A percentile compares a stretch with the other conserved stretches of the same genome.
phyloP scores from a whole-genome alignment of 805 yeast genomes.

The Starmerella potacharoeniae region DNA sequence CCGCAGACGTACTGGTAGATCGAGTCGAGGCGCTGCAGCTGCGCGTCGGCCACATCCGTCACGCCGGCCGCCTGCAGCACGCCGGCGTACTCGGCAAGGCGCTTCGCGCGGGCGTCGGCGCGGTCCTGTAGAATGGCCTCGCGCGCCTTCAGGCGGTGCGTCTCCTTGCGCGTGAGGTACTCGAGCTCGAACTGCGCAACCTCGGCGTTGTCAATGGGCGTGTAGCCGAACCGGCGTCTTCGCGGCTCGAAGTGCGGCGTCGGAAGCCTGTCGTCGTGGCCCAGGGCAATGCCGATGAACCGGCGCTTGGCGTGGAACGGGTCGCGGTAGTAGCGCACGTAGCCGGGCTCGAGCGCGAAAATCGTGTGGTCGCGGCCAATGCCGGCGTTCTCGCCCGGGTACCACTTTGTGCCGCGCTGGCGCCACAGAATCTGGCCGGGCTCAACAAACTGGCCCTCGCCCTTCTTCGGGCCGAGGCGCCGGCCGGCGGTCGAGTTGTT shows the following conservation, averaged over 20 bases:
- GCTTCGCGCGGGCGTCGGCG: conserved; percentile 31
- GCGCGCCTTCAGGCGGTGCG: conserved; percentile 43
- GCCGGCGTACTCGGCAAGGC: conserved; percentile 27
- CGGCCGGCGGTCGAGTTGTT: conserved; percentile 93
- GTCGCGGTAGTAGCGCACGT: conserved; percentile 78
- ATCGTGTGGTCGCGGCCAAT: conserved; percentile 93
- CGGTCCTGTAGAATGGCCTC: conserved; percentile 34
- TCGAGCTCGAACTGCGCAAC: conserved; percentile 49
- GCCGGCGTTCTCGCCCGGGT: conserved; percentile 76
- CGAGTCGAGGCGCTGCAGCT: conserved; percentile 41
- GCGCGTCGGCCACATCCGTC: conserved; percentile 23
- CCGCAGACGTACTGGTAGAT: conserved; percentile 45
- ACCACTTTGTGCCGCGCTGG: conserved; percentile 90
- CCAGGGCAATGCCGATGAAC: conserved; percentile 78
- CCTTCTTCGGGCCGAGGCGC: conserved; percentile 79
- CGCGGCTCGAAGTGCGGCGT: conserved; percentile 87
- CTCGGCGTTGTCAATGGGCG: conserved; percentile 38
- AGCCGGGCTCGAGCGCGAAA: conserved; percentile 85
- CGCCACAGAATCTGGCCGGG: conserved; percentile 83
- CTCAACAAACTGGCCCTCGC: conserved; percentile 64
- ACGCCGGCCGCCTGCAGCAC: conserved; percentile 27
- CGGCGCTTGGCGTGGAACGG: conserved; percentile 93
- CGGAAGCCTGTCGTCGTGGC: conserved; percentile 55
- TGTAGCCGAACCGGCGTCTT: conserved; percentile 70
- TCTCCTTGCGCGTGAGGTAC: conserved; percentile 58